phyloP scores from a whole-genome alignment of 108 stramenopile genomes.

The Cyclotella sp. region DNA sequence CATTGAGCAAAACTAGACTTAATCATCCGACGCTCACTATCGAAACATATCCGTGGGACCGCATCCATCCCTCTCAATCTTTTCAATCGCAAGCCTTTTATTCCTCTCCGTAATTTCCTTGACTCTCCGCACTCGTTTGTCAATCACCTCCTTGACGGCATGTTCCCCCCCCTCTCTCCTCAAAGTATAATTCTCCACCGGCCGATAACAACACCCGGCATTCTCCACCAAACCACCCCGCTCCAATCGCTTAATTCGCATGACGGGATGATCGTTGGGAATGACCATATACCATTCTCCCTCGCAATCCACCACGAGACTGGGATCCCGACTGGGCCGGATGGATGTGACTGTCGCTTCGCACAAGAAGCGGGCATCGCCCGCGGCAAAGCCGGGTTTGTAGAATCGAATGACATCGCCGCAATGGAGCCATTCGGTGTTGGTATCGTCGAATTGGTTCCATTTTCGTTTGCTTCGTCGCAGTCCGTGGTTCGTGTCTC shows the following conservation, averaged over 20 bases:
- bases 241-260: neutral
- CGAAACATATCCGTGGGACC: conserved; percentile 11
- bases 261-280: neutral
- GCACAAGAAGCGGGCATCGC: neutral
- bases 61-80: conserved; percentile 9
- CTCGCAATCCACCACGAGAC: neutral
- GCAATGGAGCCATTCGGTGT: neutral
- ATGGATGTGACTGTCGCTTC: neutral
- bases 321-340: neutral
- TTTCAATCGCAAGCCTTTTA: neutral
- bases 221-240: neutral
- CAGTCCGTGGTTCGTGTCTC: neutral
- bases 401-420: conserved; percentile 7
- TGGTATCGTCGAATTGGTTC: neutral
- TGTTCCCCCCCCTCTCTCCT: neutral
- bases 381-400: neutral
- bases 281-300: neutral
- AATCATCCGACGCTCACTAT: conserved; percentile 4
- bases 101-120: neutral
- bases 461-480: neutral
- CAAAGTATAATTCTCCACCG: neutral
- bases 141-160: neutral
- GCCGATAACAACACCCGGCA: neutral
- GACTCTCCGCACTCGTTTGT: neutral
- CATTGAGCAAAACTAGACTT: too few species aligned